Base-by-base conservation (phyloP, 2,329 filamentous ascomycete species). In the Fusarium miscanthi region DNA sequence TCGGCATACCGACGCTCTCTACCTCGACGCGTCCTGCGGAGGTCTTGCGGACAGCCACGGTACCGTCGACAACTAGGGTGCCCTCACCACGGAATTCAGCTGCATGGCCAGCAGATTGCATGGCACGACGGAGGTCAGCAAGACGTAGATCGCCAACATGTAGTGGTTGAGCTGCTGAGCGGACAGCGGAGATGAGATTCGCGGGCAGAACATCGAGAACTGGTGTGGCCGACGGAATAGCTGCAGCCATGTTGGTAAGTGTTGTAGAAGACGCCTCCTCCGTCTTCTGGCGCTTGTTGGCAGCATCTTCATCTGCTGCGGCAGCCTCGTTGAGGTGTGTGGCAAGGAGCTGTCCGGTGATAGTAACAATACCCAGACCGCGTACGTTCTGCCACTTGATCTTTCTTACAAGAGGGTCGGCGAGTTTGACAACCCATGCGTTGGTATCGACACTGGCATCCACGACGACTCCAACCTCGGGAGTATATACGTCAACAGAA, bases 401-500 rank as follows among this genome's bases (percentile, higher is more conserved):
- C 75, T 92, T 92, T 82, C 94, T 94, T 66, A 97, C 93, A 25
- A 99, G 89, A 48, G 89, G 85, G 74, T 95, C 93, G 53, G 94
- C 94, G 23, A 99, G 87, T 81, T 95, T 97, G 67, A 99, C 93
- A 30, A 93, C 92, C 96, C 97, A 99, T 8, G 96, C 95, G 80
- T 98, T 98, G 9, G 95, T 98, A 80, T 99, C 96, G 45, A 98
- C 95, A 78, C 95, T 98, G 17, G 95, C 96, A 81, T 99, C 92
- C 45, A 99, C 87, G 19, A 87, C 85, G 38, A 88, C 85, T 30
- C 94, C 94, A n/a, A 93, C 85, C 14, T 84, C 82, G 2, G 96
- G 96, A 1, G 94, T 94, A 79, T 95, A 95, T 9, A 99, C 93
- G 71, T 95, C 91, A 40, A 90, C 87, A 23, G 85, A 83, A 49